Conservation (phyloP, 2,329 filamentous ascomycete species). For the Helotiales sp. region DNA sequence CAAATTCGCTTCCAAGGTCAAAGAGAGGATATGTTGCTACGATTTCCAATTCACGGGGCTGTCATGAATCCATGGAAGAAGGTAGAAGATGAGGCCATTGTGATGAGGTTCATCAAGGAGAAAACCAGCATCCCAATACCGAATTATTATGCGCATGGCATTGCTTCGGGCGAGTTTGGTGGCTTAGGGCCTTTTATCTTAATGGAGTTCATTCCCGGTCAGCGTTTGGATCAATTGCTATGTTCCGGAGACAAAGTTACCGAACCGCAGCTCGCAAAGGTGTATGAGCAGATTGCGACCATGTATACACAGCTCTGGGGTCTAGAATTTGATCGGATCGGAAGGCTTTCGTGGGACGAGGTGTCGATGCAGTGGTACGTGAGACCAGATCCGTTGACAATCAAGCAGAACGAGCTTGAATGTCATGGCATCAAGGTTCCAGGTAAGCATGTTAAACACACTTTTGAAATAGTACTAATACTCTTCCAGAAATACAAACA, state of each 20-base stretch:
- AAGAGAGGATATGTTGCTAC: not conserved
- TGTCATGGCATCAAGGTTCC: not conserved
- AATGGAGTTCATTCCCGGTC: not conserved
- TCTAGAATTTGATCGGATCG: not conserved
- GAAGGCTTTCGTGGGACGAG: not conserved
- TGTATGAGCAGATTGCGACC: not conserved
- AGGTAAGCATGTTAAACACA: not conserved
- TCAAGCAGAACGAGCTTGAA: not conserved
- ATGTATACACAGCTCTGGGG: not conserved
- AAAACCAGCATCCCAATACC: not conserved
- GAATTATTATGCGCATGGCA: not conserved
- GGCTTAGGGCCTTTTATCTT: not conserved
- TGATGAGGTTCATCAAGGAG: constrained; percentile 1
- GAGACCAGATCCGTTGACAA: not conserved
- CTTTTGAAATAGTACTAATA: not conserved
- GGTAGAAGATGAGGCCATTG: not conserved
- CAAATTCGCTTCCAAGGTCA: not conserved
- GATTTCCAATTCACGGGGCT: not conserved
- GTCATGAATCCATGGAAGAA: not conserved
- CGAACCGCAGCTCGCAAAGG: not conserved
- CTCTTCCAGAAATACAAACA: not conserved
- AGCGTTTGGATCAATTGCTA: not conserved
- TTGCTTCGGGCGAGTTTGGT: not conserved
- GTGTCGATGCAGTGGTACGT: not conserved
- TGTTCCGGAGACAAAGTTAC: not conserved